Evolutionary conservation across 164 flowering plant species (phyloP).

Genomic region (Euptelea pleiosperma): DNA sequence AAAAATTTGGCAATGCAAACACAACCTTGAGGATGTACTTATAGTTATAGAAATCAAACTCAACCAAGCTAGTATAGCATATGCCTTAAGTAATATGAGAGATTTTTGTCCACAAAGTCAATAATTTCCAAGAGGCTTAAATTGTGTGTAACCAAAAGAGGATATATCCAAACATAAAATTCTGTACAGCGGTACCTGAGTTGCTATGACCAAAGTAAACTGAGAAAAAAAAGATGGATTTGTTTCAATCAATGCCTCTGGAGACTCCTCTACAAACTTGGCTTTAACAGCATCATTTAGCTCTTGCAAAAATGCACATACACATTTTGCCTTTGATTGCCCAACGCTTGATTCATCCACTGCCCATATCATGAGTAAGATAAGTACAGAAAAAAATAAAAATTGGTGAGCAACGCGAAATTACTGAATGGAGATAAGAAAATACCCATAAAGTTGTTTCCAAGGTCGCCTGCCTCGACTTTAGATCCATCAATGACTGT

Average conservation of each 20-base stretch:
- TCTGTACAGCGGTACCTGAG: slow-evolving; percentile 86
- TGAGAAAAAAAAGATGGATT: slow-evolving; percentile 87
- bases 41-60: too few species aligned
- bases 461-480: slow-evolving; percentile 81
- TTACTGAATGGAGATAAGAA: not conserved
- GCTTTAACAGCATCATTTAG: slow-evolving; percentile 95
- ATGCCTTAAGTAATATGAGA: too few species aligned
- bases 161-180: not conserved
- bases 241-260: slow-evolving; percentile 65
- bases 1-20: not conserved
- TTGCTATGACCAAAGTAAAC: slow-evolving; percentile 86
- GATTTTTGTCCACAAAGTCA: too few species aligned
- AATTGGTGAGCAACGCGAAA: not conserved
- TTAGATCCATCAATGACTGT: slow-evolving; percentile 89
- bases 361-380: slow-evolving; percentile 22
- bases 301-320: slow-evolving; percentile 89
- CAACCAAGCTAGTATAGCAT: too few species aligned
- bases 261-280: slow-evolving; percentile 87
- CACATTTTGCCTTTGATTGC: slow-evolving; percentile 90
- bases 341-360: slow-evolving; percentile 87
- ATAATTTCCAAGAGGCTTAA: not conserved
- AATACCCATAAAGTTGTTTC: slow-evolving; percentile 92
- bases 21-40: too few species aligned
- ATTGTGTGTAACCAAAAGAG: not conserved
- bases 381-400: slow-evolving; percentile 5